These are phyloP conservation scores for Alternaria sp. DNA, from an alignment of 2,329 filamentous ascomycete genomes.

Conservation along the genomic window DNA sequence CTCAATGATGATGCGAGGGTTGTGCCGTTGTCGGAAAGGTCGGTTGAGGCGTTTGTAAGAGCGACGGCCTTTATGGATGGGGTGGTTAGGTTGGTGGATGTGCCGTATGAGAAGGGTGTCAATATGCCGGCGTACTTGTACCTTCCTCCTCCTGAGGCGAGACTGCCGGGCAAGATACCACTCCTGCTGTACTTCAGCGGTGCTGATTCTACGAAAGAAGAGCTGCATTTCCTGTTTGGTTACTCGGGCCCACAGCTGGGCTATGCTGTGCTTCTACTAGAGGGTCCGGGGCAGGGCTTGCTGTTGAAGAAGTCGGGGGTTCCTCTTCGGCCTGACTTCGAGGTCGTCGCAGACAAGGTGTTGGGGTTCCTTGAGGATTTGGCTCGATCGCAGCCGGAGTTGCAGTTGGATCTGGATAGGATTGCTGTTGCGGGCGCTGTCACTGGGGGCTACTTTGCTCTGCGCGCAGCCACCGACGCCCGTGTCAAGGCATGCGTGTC, in stretches of 20 bases:
- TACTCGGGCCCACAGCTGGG: conserved; percentile 41
- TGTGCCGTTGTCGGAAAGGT: background rate
- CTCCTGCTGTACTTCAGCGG: conserved; percentile 4
- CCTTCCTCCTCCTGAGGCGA: background rate
- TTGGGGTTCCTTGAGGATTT: conserved; percentile 17
- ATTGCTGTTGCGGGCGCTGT: conserved; percentile 50
- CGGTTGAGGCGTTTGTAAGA: background rate
- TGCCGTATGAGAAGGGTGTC: background rate
- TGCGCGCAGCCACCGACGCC: conserved; percentile 51
- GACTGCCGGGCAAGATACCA: background rate
- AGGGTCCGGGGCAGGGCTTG: conserved; percentile 56
- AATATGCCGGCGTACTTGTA: background rate
- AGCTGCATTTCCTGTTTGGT: conserved; percentile 49
- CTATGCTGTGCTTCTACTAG: conserved; percentile 55
- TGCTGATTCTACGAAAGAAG: conserved; percentile 15
- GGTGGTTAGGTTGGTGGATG: background rate
- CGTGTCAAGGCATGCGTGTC: conserved; percentile 55
- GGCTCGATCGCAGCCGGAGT: background rate
- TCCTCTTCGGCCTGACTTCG: conserved; percentile 30
- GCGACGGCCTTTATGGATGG: background rate
- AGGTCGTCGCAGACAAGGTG: conserved; percentile 30
- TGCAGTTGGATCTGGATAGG: conserved; percentile 45
- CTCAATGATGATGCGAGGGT: background rate
- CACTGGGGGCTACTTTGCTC: conserved; percentile 56
- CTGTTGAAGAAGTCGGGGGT: conserved; percentile 29